phyloP scores from a whole-genome alignment of 768 basidiomycete genomes.

The Suillus tomentosus region DNA sequence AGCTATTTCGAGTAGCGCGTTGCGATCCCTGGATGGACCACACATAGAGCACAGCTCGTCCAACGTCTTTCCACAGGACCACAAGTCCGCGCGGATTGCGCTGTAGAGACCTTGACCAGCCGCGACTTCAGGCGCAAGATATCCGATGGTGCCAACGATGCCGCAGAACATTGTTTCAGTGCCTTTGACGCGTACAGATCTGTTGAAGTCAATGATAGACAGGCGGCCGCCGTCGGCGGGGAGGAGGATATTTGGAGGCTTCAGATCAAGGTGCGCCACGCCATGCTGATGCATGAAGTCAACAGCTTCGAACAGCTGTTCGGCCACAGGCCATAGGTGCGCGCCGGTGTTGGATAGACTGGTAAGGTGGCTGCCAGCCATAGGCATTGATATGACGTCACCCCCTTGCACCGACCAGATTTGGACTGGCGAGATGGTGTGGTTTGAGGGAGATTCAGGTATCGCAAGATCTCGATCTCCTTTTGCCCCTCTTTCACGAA shows the following conservation, averaged over 20 bases:
- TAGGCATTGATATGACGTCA: neutral
- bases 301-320: constrained; percentile 15
- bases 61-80: constrained; percentile 5
- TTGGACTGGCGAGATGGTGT: constrained; percentile 14
- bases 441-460: constrained; percentile 15
- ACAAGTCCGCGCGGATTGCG: neutral
- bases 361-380: neutral
- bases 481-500: constrained; percentile 7
- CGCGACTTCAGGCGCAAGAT: neutral
- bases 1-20: neutral
- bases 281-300: constrained; percentile 22
- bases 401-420: constrained; percentile 6
- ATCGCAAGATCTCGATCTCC: constrained; percentile 15
- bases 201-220: constrained; percentile 12
- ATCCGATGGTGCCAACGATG: neutral
- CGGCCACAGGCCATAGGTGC: neutral
- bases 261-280: constrained; percentile 22
- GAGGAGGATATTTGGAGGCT: constrained; percentile 17
- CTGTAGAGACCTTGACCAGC: neutral
- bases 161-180: neutral
- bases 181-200: constrained; percentile 1
- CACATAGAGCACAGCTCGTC: constrained; percentile 1
- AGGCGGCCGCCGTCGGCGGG: neutral
- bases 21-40: neutral
- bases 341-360: neutral